These are phyloP conservation scores for Plasmodium yoelii DNA, from an alignment of 169 alveolate species.

Conservation along the genomic window DNA sequence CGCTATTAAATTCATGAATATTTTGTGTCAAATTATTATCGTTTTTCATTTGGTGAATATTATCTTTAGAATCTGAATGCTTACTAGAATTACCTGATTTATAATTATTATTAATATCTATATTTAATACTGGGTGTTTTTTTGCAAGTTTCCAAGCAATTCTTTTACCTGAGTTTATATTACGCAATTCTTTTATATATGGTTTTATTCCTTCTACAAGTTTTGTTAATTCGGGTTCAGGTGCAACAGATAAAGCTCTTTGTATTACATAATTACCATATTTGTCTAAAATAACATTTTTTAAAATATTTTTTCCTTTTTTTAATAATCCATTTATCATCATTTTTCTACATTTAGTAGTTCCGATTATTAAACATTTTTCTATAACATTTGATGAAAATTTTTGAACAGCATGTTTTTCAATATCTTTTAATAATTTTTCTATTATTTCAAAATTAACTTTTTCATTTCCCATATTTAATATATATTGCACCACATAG, in stretches of 20 bases:
- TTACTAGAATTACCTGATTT: too few relatives aligned
- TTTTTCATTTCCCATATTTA: conserved; percentile 84
- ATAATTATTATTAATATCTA: conserved; percentile 17
- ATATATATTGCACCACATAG: conserved; percentile 94
- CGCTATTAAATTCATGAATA: too few relatives aligned
- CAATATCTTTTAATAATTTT: conserved; percentile 85
- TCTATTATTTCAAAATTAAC: conserved; percentile 83
- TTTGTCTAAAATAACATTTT: conserved; percentile 84
- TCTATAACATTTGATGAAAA: conserved; percentile 96
- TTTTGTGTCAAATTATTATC: too few relatives aligned
- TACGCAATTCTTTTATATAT: conserved; percentile 82
- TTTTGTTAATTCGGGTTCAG: conserved; percentile 78
- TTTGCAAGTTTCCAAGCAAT: conserved; percentile 85
- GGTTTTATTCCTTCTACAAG: conserved; percentile 83
- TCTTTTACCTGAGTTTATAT: conserved; percentile 84
- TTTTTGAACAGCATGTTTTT: conserved; percentile 91
- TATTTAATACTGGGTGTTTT: conserved; percentile 61
- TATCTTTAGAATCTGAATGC: too few relatives aligned
- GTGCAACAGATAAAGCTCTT: conserved; percentile 84
- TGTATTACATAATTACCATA: conserved; percentile 90
- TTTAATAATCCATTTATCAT: conserved; percentile 81
- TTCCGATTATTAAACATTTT: conserved; percentile 83
- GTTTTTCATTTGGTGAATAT: too few relatives aligned
- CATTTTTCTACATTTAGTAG: conserved; percentile 75
- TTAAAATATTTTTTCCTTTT: conserved; percentile 79